Conservation (phyloP, 176 grass and related monocot genomes). For the Avena sativa region DNA sequence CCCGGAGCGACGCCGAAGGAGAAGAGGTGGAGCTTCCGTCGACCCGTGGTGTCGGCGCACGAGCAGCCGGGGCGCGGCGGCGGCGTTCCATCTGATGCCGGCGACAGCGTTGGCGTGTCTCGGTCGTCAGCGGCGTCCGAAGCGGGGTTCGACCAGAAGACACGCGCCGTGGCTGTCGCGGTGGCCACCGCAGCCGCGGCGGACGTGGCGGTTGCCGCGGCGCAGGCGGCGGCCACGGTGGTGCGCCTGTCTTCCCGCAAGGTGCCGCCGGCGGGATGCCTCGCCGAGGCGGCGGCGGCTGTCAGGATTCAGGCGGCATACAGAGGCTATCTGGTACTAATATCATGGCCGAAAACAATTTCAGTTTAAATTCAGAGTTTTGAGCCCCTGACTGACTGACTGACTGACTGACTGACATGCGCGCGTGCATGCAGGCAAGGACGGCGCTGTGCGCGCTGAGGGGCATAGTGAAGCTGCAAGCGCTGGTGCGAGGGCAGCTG, state of each 20-base stretch:
- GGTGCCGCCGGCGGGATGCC: conserved; percentile 5
- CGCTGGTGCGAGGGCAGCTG: conserved; percentile 78
- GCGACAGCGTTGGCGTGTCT: neutral
- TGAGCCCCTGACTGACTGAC: neutral
- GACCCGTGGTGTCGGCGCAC: conserved; percentile 9
- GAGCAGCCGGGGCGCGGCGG: neutral
- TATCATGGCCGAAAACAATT: neutral
- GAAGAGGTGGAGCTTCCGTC: conserved; percentile 82
- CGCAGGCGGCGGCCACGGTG: conserved; percentile 63
- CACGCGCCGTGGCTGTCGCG: conserved; percentile 62
- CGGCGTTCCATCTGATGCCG: neutral
- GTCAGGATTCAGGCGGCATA: conserved; percentile 80
- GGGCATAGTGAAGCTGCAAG: conserved; percentile 86
- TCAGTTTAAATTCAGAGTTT: neutral
- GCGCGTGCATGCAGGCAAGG: conserved; percentile 56
- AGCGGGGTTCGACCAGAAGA: conserved; percentile 58
- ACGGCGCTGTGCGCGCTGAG: conserved; percentile 79
- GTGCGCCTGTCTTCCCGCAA: conserved; percentile 51
- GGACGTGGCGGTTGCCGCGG: conserved; percentile 60
- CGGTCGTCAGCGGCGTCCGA: conserved; percentile 9
- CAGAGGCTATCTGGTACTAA: conserved; percentile 77
- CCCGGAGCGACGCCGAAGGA: conserved; percentile 45
- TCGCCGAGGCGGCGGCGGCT: conserved; percentile 59
- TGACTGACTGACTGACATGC: neutral
- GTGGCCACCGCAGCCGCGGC: conserved; percentile 63